A percentile compares a stretch with the other conserved stretches of the same genome.
Evolutionary conservation across 2,329 filamentous ascomycete species (phyloP).

Genomic region (Penicillium sp.): DNA sequence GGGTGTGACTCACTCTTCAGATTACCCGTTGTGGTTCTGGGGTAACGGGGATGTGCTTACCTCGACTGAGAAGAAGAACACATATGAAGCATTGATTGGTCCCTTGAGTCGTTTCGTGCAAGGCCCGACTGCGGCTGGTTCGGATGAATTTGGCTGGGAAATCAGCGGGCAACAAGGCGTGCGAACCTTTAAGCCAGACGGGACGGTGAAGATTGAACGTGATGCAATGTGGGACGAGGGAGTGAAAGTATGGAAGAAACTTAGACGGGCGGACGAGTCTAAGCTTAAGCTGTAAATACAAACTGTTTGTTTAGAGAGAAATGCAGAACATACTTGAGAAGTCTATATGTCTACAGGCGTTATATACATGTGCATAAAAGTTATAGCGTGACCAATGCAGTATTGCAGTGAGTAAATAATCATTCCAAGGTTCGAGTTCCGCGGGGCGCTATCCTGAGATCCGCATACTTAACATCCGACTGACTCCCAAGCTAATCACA

Average conservation of each 20-base stretch:
- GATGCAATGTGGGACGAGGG: slow-evolving; percentile 51
- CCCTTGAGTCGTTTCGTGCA: slow-evolving; percentile 33
- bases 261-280: slow-evolving; percentile 21
- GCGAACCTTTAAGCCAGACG: slow-evolving; percentile 48
- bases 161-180: slow-evolving; percentile 34
- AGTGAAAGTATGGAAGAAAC: slow-evolving; percentile 47
- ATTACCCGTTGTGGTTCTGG: slow-evolving; percentile 58
- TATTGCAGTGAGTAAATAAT: no score
- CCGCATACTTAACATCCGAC: background rate
- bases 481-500: background rate
- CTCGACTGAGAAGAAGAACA: slow-evolving; percentile 45
- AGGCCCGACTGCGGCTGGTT: slow-evolving; percentile 4
- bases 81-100: slow-evolving; percentile 31
- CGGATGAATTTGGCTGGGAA: slow-evolving; percentile 28
- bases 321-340: no score
- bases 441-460: background rate
- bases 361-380: no score
- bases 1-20: slow-evolving; percentile 56
- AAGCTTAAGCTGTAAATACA: slow-evolving; percentile 8
- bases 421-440: no score
- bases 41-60: slow-evolving; percentile 48
- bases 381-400: no score
- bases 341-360: no score
- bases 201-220: slow-evolving; percentile 46
- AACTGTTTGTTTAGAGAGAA: background rate